Evolutionary conservation across 1,139 yeast species (phyloP).

Genomic region (Sugiyamaella paludigena): DNA sequence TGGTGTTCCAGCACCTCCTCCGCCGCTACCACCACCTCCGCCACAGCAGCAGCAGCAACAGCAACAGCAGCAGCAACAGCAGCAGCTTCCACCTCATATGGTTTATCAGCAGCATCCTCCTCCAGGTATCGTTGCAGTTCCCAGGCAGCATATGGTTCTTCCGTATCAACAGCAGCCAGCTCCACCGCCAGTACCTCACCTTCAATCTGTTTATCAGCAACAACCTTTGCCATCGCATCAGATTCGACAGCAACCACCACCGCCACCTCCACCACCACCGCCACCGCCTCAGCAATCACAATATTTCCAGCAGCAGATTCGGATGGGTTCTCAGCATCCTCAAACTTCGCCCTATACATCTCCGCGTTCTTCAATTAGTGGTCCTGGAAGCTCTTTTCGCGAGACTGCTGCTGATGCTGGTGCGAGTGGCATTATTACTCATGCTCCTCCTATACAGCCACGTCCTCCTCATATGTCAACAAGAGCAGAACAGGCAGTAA

Average conservation of each 20-base stretch:
- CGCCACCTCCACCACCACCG: constrained; percentile 1
- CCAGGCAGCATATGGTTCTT: neutral
- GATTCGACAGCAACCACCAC: neutral
- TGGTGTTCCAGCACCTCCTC: neutral
- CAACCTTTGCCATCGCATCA: neutral
- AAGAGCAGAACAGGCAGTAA: neutral
- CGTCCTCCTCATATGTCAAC: constrained; percentile 9
- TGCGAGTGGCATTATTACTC: neutral
- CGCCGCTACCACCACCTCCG: neutral
- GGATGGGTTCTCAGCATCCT: neutral
- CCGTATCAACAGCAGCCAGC: neutral
- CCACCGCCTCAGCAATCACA: constrained; percentile 2
- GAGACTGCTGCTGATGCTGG: neutral
- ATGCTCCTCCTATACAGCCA: constrained; percentile 4
- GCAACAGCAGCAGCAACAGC: neutral
- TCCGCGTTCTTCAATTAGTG: neutral
- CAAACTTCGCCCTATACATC: neutral
- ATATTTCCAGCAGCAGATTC: neutral
- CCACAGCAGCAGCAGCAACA: constrained; percentile 2
- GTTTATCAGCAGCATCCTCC: neutral
- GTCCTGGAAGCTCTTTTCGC: neutral
- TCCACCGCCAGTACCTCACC: neutral
- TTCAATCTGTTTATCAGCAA: constrained; percentile 1
- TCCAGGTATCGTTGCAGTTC: neutral
- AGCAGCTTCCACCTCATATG: neutral